phyloP scores from a whole-genome alignment of 768 basidiomycete species.

The Macrolepiota fuliginosa region DNA sequence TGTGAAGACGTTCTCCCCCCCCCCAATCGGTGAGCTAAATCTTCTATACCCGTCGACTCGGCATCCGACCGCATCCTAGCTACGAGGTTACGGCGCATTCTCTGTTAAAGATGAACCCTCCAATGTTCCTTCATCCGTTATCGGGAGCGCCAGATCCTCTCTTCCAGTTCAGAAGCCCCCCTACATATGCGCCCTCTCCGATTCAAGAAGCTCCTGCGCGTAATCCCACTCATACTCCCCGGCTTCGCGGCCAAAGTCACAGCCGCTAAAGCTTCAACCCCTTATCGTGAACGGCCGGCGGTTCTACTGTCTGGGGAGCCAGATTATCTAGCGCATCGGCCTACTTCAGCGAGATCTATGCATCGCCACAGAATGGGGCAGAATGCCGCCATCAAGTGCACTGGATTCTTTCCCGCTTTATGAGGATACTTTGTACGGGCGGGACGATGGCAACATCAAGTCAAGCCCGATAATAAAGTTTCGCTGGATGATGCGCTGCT shows the following conservation, averaged over 20 bases:
- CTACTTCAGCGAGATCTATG: background rate
- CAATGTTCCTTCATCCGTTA: too few relatives aligned
- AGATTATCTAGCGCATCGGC: background rate
- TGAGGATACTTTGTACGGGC: background rate
- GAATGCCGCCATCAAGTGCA: background rate
- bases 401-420: background rate
- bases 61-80: background rate
- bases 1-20: too few relatives aligned
- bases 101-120: too few relatives aligned
- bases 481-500: background rate
- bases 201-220: background rate
- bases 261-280: background rate
- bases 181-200: background rate
- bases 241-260: too few relatives aligned
- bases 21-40: too few relatives aligned
- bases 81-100: too few relatives aligned
- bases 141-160: too few relatives aligned
- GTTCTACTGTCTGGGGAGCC: background rate
- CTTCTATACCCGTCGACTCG: too few relatives aligned
- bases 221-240: background rate
- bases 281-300: background rate
- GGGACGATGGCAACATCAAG: background rate
- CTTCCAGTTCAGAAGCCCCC: too few relatives aligned
- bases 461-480: background rate
- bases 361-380: background rate